These are phyloP conservation scores for Russula sp. DNA, from an alignment of 768 basidiomycete species.

Conservation along the genomic window DNA sequence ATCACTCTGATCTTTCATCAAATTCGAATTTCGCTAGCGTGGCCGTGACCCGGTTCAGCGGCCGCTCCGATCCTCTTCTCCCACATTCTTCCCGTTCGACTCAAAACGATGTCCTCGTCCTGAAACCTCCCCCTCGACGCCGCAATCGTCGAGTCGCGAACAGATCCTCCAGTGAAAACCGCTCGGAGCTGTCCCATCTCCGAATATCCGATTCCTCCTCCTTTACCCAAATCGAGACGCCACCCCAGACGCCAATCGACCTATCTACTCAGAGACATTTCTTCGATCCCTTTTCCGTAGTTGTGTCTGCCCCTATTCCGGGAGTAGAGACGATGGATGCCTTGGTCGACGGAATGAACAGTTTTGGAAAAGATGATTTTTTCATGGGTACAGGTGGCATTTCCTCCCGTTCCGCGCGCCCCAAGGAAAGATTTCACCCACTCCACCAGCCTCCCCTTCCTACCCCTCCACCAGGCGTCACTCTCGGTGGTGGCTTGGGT, in stretches of 20 bases:
- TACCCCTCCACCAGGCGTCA: constrained; percentile 75
- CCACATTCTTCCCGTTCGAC: constrained; percentile 6
- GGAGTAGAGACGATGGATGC: constrained; percentile 89
- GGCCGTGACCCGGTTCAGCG: constrained; percentile 4
- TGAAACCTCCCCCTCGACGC: constrained; percentile 18
- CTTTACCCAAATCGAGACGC: constrained; percentile 59
- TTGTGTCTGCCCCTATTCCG: constrained; percentile 72
- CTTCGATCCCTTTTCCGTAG: constrained; percentile 43
- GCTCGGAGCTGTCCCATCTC: constrained; percentile 35
- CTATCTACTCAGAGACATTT: constrained; percentile 39
- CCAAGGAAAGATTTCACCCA: constrained; percentile 57
- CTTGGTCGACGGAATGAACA: constrained; percentile 87
- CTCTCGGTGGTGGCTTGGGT: constrained; percentile 49
- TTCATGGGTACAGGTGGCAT: constrained; percentile 41
- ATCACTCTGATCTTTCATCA: constrained; percentile 24
- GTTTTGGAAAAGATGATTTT: constrained; percentile 53
- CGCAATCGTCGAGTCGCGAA: constrained; percentile 21
- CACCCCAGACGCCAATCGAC: constrained; percentile 65
- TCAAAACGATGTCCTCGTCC: constrained; percentile 17
- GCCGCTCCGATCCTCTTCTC: constrained; percentile 15
- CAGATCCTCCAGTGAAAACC: constrained; percentile 18
- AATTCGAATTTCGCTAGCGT: constrained; percentile 25
- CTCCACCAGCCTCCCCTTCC: constrained; percentile 82
- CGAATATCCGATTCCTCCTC: constrained; percentile 66
- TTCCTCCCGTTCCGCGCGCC: constrained; percentile 52